Conservation (phyloP, 768 basidiomycete species). For the Tricholomella constricta region DNA sequence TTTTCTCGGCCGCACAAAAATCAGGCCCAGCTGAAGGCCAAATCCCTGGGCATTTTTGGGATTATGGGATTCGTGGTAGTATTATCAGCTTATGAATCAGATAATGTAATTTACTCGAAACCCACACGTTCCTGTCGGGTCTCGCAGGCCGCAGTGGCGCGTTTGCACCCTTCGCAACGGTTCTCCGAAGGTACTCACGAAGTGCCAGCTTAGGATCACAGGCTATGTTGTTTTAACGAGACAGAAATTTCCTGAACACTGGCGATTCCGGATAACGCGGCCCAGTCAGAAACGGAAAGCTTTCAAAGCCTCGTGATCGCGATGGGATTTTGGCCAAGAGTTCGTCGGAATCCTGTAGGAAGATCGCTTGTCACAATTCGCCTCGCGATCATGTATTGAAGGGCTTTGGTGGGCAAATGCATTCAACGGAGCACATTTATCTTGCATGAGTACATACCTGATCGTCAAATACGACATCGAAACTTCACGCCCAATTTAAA, state of each 20-base stretch:
- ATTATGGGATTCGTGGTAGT: too few relatives aligned
- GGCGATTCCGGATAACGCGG: slow-evolving; percentile 10
- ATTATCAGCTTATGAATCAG: too few relatives aligned
- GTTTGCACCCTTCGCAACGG: not conserved
- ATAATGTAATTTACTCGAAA: too few relatives aligned
- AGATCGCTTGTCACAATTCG: not conserved
- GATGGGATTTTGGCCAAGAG: not conserved
- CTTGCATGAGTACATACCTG: not conserved
- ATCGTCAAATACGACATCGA: too few relatives aligned
- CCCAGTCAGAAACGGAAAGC: not conserved
- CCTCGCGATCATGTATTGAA: not conserved
- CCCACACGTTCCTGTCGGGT: not conserved
- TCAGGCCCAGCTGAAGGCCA: too few relatives aligned
- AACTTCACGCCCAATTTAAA: too few relatives aligned
- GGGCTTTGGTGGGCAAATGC: not conserved
- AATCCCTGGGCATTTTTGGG: too few relatives aligned
- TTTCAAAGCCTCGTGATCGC: slow-evolving; percentile 1
- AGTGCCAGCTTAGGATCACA: not conserved
- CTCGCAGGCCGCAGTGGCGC: not conserved
- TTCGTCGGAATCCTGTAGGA: slow-evolving; percentile 1
- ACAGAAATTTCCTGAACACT: not conserved
- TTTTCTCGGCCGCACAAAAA: too few relatives aligned
- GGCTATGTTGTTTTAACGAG: too few relatives aligned
- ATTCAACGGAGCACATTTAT: not conserved
- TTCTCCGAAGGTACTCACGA: slow-evolving; percentile 1